Percentiles rank a stretch among this genome's conserved stretches.
Evolutionary conservation across 164 flowering plant genomes (phyloP).

Genomic region (Vitis riparia): DNA sequence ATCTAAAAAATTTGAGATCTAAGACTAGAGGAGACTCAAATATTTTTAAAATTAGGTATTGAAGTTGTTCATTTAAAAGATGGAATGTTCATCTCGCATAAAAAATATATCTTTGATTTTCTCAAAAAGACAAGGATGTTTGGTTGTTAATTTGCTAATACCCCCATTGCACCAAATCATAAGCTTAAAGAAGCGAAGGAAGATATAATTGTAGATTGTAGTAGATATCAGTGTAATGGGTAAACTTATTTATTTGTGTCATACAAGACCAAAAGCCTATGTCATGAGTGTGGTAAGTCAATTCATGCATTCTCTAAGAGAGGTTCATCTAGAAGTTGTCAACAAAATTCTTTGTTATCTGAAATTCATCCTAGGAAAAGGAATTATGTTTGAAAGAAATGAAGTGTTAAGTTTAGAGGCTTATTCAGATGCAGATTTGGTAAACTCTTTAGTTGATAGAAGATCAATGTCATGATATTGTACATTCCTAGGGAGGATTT

Average conservation of each 20-base stretch:
- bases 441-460: no score
- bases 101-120: neutral
- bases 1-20: no score
- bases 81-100: neutral
- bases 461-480: no score
- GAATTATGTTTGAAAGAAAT: neutral
- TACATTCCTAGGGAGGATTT: no score
- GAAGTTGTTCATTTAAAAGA: neutral
- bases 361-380: neutral
- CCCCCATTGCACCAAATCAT: neutral
- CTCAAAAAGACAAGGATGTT: neutral
- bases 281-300: no score
- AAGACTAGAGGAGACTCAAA: no score
- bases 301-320: no score
- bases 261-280: neutral
- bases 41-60: neutral
- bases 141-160: neutral
- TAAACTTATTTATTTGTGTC: neutral
- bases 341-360: neutral
- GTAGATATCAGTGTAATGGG: neutral
- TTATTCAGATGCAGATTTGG: neutral
- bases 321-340: neutral
- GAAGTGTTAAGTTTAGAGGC: neutral
- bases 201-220: no score
- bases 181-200: neutral